Evolutionary conservation across 345 rosid genomes (phyloP).

Genomic region (Eucalyptus marginata): DNA sequence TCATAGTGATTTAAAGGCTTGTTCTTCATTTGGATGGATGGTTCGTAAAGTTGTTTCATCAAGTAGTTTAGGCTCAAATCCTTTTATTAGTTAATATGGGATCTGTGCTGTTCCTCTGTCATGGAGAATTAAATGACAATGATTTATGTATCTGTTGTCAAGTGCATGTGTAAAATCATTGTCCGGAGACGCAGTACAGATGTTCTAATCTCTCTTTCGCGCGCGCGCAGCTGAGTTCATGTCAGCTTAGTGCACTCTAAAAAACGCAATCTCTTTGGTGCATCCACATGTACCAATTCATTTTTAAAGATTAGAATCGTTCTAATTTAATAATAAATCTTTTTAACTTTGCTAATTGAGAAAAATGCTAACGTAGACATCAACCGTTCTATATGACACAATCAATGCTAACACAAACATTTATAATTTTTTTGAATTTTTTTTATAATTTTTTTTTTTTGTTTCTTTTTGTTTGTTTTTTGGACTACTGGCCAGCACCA

Average conservation of each 20-base stretch:
- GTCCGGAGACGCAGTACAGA: background rate
- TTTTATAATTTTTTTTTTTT: no score
- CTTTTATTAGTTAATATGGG: background rate
- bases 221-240: background rate
- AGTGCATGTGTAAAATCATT: background rate
- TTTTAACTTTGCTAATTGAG: background rate
- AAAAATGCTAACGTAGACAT: rapidly evolving
- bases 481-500: background rate
- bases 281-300: background rate
- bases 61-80: background rate
- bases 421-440: no score
- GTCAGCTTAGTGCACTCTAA: background rate
- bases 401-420: background rate
- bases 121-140: background rate
- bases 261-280: background rate
- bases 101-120: background rate
- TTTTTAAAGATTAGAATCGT: no score
- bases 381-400: rapidly evolving
- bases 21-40: background rate
- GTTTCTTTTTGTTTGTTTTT: no score
- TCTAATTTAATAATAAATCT: background rate
- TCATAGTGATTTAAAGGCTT: background rate
- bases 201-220: background rate
- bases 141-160: background rate
- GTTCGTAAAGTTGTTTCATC: background rate